Evolutionary conservation across 495 filamentous ascomycete species (phyloP).

Genomic region (Aspergillus kassunensis): DNA sequence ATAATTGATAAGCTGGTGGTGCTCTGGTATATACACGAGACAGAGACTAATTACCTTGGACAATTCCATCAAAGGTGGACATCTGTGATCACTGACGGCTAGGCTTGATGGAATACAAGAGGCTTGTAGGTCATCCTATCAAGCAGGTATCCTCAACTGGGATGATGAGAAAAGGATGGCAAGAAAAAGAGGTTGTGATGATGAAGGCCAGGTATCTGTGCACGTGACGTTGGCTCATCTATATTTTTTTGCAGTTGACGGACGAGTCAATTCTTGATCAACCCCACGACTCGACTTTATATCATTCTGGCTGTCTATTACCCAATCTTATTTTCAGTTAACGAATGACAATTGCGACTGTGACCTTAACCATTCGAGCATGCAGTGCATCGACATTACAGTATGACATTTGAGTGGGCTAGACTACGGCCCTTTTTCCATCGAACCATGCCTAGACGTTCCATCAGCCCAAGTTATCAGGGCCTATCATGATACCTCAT

Average conservation of each 20-base stretch:
- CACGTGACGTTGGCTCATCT: constrained; percentile 2
- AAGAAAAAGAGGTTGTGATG: neutral
- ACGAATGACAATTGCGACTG: neutral
- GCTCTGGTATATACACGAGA: neutral
- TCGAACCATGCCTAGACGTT: constrained; percentile 5
- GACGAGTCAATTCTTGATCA: neutral
- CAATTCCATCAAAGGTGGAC: constrained; percentile 78
- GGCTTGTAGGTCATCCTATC: neutral
- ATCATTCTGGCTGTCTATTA: neutral
- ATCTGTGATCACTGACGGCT: constrained; percentile 33
- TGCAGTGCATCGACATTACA: constrained; percentile 1
- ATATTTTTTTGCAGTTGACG: neutral
- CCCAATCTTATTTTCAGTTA: constrained; percentile 3
- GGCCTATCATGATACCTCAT: constrained; percentile 13
- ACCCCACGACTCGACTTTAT: neutral
- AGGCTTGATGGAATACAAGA: neutral
- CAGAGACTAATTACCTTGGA: constrained; percentile 43
- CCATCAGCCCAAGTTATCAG: constrained; percentile 3
- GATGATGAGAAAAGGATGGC: too few species aligned
- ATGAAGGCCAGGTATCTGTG: neutral
- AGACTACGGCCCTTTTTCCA: neutral
- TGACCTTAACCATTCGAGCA: constrained; percentile 2
- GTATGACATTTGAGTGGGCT: constrained; percentile 4
- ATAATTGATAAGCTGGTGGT: constrained; percentile 11
- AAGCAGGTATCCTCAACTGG: too few species aligned